phyloP scores from a whole-genome alignment of 331 rosid species.

The Malus hybrid region DNA sequence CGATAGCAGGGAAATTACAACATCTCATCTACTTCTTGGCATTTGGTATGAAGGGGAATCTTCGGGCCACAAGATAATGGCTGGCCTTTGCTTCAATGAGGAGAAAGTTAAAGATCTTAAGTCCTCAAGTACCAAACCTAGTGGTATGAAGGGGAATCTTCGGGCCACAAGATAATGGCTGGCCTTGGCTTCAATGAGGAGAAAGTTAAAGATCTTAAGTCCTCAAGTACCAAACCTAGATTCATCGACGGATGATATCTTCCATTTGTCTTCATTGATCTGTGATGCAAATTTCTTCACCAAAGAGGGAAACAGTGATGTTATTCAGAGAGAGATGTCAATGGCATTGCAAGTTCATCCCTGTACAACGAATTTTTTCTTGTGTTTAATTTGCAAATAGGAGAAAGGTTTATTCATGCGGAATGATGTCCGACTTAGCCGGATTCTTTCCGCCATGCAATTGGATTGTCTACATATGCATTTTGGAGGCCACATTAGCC shows the following conservation, averaged over 20 bases:
- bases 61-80: conserved; percentile 51
- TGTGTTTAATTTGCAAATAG: background rate
- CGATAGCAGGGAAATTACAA: conserved; percentile 42
- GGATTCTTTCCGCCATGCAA: background rate
- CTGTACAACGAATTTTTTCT: background rate
- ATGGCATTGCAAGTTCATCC: background rate
- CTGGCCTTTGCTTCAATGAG: conserved; percentile 43
- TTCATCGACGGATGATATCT: conserved; percentile 32
- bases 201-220: conserved; percentile 55
- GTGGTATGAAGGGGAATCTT: conserved; percentile 60
- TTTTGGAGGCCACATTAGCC: background rate
- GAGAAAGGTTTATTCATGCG: background rate
- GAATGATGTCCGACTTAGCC: background rate
- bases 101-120: conserved; percentile 62
- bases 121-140: conserved; percentile 38
- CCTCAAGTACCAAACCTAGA: conserved; percentile 37
- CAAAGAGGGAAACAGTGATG: conserved; percentile 12
- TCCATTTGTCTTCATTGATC: conserved; percentile 2
- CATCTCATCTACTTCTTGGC: conserved; percentile 55
- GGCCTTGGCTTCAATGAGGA: conserved; percentile 47
- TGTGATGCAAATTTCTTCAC: conserved; percentile 21
- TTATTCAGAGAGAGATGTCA: background rate
- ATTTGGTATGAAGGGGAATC: conserved; percentile 58
- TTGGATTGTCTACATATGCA: background rate
- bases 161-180: conserved; percentile 53